A percentile compares a stretch with the other conserved stretches of the same genome.
These are phyloP conservation scores for Boletus coccyginus DNA, from an alignment of 768 basidiomycete genomes.

Conservation along the genomic window DNA sequence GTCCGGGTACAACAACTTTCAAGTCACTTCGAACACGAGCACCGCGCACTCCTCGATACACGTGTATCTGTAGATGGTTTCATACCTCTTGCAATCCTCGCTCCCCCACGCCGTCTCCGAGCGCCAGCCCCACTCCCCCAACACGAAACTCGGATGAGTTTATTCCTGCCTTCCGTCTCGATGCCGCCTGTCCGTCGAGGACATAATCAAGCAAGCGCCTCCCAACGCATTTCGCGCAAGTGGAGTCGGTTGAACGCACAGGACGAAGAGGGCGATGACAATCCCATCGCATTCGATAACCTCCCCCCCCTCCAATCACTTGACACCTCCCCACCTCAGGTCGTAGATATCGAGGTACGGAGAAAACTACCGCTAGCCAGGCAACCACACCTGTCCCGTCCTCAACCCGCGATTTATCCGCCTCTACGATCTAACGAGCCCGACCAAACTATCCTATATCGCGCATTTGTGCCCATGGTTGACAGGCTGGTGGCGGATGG, in stretches of 20 bases:
- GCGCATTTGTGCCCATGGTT: conserved; percentile 24
- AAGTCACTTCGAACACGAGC: conserved; percentile 22
- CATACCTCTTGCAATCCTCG: conserved; percentile 17
- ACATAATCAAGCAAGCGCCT: conserved; percentile 11
- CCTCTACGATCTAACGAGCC: conserved; percentile 7
- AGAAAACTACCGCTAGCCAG: not conserved
- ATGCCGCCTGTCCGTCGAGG: conserved; percentile 6
- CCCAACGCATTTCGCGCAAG: conserved; percentile 24
- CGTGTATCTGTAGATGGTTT: conserved; percentile 13
- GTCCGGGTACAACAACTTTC: conserved; percentile 24
- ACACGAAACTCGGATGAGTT: not conserved
- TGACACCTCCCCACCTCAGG: not conserved
- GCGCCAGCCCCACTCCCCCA: conserved; percentile 16
- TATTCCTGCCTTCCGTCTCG: conserved; percentile 10
- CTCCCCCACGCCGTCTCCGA: conserved; percentile 17
- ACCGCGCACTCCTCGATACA: conserved; percentile 18
- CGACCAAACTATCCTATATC: conserved; percentile 20
- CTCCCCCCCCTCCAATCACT: conserved; percentile 3
- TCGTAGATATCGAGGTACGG: conserved; percentile 15
- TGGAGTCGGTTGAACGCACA: conserved; percentile 31
- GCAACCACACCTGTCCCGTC: conserved; percentile 19
- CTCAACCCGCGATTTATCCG: conserved; percentile 20
- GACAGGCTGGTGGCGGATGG: conserved; percentile 19
- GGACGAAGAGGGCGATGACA: conserved; percentile 15
- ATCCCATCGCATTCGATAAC: conserved; percentile 22